A percentile compares a stretch with the other conserved stretches of the same genome.
These are phyloP conservation scores for Phoenix roebelenii DNA, from an alignment of 176 grass and related monocot species.

Conservation along the genomic window DNA sequence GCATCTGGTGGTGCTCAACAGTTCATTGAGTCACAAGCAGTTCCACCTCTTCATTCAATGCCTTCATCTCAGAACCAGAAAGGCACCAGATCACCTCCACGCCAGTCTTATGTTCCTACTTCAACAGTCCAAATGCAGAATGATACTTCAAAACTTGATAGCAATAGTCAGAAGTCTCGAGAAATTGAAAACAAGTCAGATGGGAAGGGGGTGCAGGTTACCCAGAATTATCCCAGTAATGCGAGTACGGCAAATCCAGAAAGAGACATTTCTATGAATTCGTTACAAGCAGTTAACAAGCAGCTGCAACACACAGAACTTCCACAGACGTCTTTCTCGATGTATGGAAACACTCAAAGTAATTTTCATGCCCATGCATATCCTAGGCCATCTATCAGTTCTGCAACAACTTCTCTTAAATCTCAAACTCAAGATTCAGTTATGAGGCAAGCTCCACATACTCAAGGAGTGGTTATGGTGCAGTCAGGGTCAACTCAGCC, in stretches of 20 bases:
- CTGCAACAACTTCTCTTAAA: conserved; percentile 31
- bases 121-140: conserved; percentile 46
- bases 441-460: conserved; percentile 31
- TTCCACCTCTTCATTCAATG: conserved; percentile 10
- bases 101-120: conserved; percentile 22
- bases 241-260: conserved; percentile 19
- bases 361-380: conserved; percentile 41
- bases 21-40: conserved; percentile 21
- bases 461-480: conserved; percentile 36
- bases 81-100: background rate
- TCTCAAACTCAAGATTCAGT: conserved; percentile 37
- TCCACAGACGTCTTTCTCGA: conserved; percentile 49
- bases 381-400: conserved; percentile 32
- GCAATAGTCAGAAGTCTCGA: conserved; percentile 28
- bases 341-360: conserved; percentile 36
- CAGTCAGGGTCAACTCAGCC: conserved; percentile 15
- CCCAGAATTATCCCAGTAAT: conserved; percentile 30
- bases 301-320: conserved; percentile 40
- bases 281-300: conserved; percentile 16
- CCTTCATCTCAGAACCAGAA: conserved; percentile 16
- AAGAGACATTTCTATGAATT: conserved; percentile 8
- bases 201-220: conserved; percentile 29
- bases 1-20: conserved; percentile 31
- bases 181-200: conserved; percentile 33
- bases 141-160: conserved; percentile 23